Conservation (phyloP, 208 protist genomes). For the Vickermania spadyakhi region DNA sequence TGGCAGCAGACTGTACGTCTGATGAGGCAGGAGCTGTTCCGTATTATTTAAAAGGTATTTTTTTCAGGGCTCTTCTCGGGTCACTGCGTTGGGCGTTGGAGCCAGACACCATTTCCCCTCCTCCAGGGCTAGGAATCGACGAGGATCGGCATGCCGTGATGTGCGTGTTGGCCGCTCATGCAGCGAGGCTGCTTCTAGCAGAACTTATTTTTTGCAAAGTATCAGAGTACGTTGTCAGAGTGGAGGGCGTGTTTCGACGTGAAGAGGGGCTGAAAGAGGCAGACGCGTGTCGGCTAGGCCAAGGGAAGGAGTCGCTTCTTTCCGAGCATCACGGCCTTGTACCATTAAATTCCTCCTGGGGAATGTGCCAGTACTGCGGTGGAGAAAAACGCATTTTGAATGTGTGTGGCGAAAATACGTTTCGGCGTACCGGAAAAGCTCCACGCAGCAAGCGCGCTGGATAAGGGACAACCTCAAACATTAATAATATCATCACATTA, state of each 20-base stretch:
- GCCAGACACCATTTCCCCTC: conserved; percentile 20
- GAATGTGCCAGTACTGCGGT: neutral
- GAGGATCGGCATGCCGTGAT: neutral
- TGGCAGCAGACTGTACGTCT: neutral
- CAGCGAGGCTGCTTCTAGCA: neutral
- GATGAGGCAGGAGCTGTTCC: conserved; percentile 6
- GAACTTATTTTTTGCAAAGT: conserved; percentile 1
- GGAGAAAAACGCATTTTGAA: neutral
- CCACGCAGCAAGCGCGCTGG: no score
- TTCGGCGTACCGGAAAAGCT: neutral
- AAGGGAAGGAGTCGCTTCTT: no score
- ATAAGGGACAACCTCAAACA: no score
- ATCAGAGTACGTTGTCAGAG: neutral
- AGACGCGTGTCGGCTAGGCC: neutral
- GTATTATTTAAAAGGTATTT: conserved; percentile 12
- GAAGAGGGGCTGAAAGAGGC: conserved; percentile 1
- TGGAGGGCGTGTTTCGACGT: neutral
- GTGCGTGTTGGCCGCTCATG: conserved; percentile 6
- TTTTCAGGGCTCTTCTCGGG: conserved; percentile 53
- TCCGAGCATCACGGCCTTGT: no score
- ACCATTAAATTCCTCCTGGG: neutral
- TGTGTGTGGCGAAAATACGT: neutral
- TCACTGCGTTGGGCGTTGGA: conserved; percentile 58
- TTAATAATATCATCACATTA: no score
- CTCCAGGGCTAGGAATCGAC: conserved; percentile 6